Evolutionary conservation across 1,139 yeast genomes (phyloP).

Genomic region (Torulaspora globosa): DNA sequence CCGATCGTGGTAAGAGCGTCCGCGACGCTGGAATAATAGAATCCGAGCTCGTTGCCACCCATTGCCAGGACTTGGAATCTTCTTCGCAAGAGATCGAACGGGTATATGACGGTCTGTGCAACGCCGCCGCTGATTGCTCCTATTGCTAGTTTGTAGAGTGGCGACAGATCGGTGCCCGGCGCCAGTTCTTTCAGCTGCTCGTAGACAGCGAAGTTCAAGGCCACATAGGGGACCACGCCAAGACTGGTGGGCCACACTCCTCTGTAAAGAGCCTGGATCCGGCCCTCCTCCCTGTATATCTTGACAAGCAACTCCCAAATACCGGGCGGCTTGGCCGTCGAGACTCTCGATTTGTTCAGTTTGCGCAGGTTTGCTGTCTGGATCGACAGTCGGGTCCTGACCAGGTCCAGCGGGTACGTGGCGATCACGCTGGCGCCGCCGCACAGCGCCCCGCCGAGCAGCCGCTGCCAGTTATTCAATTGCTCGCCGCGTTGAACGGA

Average conservation of each 20-base stretch:
- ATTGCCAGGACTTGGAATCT: conserved; percentile 87
- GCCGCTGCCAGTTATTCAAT: conserved; percentile 52
- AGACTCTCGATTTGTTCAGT: conserved; percentile 44
- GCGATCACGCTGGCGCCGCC: conserved; percentile 77
- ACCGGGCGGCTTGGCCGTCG: conserved; percentile 55
- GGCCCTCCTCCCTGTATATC: conserved; percentile 77
- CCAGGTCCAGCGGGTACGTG: conserved; percentile 89
- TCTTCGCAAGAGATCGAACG: conserved; percentile 82
- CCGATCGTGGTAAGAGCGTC: conserved; percentile 70
- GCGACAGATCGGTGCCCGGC: conserved; percentile 40
- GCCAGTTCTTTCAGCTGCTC: conserved; percentile 65
- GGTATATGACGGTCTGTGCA: conserved; percentile 77
- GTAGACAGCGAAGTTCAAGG: conserved; percentile 85
- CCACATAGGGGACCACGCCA: conserved; percentile 96
- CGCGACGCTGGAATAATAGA: conserved; percentile 65
- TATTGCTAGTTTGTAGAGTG: conserved; percentile 52
- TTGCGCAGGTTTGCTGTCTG: conserved; percentile 76
- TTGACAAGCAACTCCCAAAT: conserved; percentile 53
- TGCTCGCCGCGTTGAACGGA: conserved; percentile 36
- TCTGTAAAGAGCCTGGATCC: conserved; percentile 68
- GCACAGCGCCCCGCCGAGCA: conserved; percentile 74
- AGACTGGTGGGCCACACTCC: conserved; percentile 85
- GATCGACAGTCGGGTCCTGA: conserved; percentile 81
- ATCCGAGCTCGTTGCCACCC: conserved; percentile 67
- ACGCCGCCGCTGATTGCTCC: conserved; percentile 92